Evolutionary conservation across 306 rosid species (phyloP), one percentile per base, ranked within the genome.

Genomic region (Psophocarpus tetragonolobus): DNA sequence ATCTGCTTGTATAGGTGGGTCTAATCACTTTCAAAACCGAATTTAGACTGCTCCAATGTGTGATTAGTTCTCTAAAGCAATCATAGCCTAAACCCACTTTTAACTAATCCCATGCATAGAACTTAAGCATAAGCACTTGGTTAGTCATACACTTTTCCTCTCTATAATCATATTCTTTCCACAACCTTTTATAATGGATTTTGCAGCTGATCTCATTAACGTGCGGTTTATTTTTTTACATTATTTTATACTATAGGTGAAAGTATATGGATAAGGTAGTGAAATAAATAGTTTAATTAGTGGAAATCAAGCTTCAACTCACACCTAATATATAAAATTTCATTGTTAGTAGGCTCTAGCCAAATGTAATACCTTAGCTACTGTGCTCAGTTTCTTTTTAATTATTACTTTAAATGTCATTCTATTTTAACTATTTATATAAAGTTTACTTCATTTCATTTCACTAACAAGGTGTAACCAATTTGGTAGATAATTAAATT

Each of bases 91-190:
- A 68, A 50, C 20, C 20, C 74, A 74, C 83, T 73, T 68, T 80
- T 74, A 7, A 27, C 63, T 50, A 67, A 47, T 61, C 2, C 15
- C 47, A 74, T 74, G 71, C 50, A 65, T 8, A 54, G 74, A 75
- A 32, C 10, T 39, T 54, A 68, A 74, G 44, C 57, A 68, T 63
- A 45, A 61, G 26, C 62, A 54, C 61, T 18, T 6, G n/a, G n/a
- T n/a, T 54, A 75, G 68, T 65, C 72, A 71, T 21, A 26, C 45
- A 42, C 24, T 35, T 7, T 82, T 83, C 81, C 68, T 75, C 57
- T 36, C 82, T 82, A 62, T 83, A 85, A 87, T 87, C 79, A 83
- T 83, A 71, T 35, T 65, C 44, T 68, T 24, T 66, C 73, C 75
- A 73, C 62, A 56, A 68, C 18, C 39, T 53, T 48, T 35, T 42